A percentile compares a stretch with the other conserved stretches of the same genome.
Evolutionary conservation across 1,139 yeast genomes (phyloP).

Genomic region (Tardiomyces digboiensis): DNA sequence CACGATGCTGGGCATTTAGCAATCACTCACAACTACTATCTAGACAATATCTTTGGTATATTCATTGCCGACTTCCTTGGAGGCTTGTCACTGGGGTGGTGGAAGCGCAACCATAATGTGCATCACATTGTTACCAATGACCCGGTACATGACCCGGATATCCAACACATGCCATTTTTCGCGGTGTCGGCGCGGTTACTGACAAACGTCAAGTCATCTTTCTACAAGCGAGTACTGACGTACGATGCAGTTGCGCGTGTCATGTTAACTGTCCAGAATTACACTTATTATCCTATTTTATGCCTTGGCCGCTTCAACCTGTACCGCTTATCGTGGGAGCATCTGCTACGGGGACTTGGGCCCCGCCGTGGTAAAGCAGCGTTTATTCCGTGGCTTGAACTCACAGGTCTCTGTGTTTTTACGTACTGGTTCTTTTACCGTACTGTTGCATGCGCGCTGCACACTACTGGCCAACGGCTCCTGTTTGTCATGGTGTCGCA

Average conservation of each 20-base stretch:
- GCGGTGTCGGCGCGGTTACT: constrained; percentile 72
- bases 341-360: constrained; percentile 61
- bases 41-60: constrained; percentile 72
- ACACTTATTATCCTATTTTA: constrained; percentile 67
- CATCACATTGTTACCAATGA: constrained; percentile 86
- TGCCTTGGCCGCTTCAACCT: constrained; percentile 81
- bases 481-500: constrained; percentile 65
- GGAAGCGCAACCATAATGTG: constrained; percentile 89
- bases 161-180: constrained; percentile 86
- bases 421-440: constrained; percentile 74
- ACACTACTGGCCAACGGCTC: constrained; percentile 42
- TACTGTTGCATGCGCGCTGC: constrained; percentile 42
- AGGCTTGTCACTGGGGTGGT: constrained; percentile 90
- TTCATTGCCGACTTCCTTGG: constrained; percentile 70
- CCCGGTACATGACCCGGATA: constrained; percentile 91
- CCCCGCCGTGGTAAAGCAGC: constrained; percentile 79
- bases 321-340: constrained; percentile 73
- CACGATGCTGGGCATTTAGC: constrained; percentile 89
- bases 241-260: constrained; percentile 57
- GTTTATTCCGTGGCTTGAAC: constrained; percentile 74
- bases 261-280: constrained; percentile 56
- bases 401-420: constrained; percentile 58
- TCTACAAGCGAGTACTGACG: constrained; percentile 55
- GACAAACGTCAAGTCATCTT: constrained; percentile 64
- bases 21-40: constrained; percentile 68